Base-by-base conservation (phyloP, 2,329 filamentous ascomycete species). In the Aspergillus novoparasiticus region DNA sequence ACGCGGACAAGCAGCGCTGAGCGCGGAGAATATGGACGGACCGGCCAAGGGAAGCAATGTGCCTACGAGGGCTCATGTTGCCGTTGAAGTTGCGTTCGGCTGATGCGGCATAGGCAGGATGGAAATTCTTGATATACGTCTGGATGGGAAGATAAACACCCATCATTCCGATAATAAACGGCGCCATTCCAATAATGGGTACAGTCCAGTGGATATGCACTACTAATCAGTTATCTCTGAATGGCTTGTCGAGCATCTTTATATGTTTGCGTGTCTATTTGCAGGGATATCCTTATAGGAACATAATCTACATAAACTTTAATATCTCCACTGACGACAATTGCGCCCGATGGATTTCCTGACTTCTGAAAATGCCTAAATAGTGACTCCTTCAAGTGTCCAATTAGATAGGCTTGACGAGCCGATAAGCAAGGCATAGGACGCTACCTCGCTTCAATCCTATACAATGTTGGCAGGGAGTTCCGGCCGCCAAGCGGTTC, bases 31-130 rank as follows among this genome's bases (percentile, higher is more conserved):
- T 80, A 85, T 69, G 72, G 80, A 77, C 1, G 82, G 76, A 0
- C 87, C 88, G n/a, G 86, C 87, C 1, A 90, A 76, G 0, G 88
- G 88, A 1, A 90, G 81, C 0, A 86, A 79, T 10, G 87, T 86
- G 0, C 84, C 86, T 0, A 83, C 80, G 62, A 89, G 73, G 2
- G 82, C 85, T 50, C 86, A 77, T 14, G 86, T 76, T 3, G 87
- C 81, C 0, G 84, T 84, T 19, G 84, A 80, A 0, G 83, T 84
- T 0, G 84, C 85, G 32, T 84, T 83, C 0, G n/a, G 84, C 83
- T 57, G 74, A 79, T 0, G 83, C 83, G 0, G 83, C 82, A 58
- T 77, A 72, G 11, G 75, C 78, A 0, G 79, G 77, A 19, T 82
- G 82, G 62, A 81, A 83, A 64, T 89, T 87, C 21, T 90, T 84